Base-by-base conservation (phyloP, 2,329 filamentous ascomycete genomes). In the Trichoderma sp. region DNA sequence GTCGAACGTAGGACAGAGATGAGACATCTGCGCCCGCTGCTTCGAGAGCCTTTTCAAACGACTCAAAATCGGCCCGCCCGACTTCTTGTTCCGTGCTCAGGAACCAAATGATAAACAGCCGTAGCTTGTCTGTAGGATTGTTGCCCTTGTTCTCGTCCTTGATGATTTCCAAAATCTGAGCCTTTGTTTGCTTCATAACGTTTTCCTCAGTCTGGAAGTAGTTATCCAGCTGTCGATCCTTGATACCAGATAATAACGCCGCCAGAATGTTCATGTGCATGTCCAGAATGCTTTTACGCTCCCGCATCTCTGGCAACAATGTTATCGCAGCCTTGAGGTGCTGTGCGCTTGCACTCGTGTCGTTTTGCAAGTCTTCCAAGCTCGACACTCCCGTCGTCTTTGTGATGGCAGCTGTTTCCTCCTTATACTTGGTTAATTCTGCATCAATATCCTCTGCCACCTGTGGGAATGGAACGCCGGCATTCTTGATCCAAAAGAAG, bases 251-350 rank as follows among this genome's bases (percentile, higher is more conserved):
- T 56, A 92, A 82, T 3, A 92, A 83, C 1, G 94, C 94, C 1
- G 95, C 96, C 4, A 97, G 89, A 76, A 98, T 98, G 82, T 97
- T 98, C 97, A 99, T 99, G 83, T 99, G 97, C 94, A 98, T 98
- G 82, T 98, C 97, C 6, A 99, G 89, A 24, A 93, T 90, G n/a
- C 93, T 92, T 83, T 99, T 99, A 76, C 97, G 92, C 84, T 98
- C 97, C 77, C 95, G 90, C 78, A 99, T 88, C 83, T 98, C 96
- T 0, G 97, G 97, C 16, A 99, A 88, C 27, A 98, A 87, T 0
- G 96, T 97, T 80, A 99, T 98, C 14, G 96, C 97, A 4, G 95
- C 95, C 85, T 98, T 99, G 63, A 99, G 89, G 83, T 99, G 97
- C 80, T 97, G 94, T 18, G 97, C 95, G 75, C 95, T 97, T 53